Conservation (phyloP, 139 green algal species). For the Chlorella vulgaris region DNA sequence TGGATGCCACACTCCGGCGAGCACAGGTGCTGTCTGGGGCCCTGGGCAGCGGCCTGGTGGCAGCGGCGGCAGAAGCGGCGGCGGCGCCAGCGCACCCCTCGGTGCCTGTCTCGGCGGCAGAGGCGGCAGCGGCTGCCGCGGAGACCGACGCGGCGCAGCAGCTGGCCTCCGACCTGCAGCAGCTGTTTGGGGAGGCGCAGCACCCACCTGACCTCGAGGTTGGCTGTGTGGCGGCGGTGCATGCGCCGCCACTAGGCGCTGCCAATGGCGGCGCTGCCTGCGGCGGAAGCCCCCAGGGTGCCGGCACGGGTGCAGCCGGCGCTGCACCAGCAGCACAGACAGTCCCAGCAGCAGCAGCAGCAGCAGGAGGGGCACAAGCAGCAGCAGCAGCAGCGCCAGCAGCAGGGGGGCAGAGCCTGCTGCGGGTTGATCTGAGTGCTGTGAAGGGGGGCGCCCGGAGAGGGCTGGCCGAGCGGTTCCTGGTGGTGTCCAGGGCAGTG, state of each 20-base stretch:
- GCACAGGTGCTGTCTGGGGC: conserved; percentile 10
- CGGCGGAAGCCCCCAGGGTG: too few relatives aligned
- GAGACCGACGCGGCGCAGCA: neutral
- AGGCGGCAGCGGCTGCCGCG: neutral
- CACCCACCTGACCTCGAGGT: conserved; percentile 64
- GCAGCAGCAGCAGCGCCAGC: neutral
- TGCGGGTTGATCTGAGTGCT: conserved; percentile 60
- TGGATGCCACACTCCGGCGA: conserved; percentile 33
- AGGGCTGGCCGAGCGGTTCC: neutral
- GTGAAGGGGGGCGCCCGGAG: neutral
- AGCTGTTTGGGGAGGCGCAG: conserved; percentile 38
- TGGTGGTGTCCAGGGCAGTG: neutral
- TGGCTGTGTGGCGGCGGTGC: conserved; percentile 57
- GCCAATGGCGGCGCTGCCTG: too few relatives aligned
- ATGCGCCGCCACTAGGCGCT: conserved; percentile 32
- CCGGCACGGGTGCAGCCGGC: too few relatives aligned
- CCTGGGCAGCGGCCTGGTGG: neutral
- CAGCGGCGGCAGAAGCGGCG: neutral
- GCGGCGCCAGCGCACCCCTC: neutral
- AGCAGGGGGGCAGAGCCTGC: conserved; percentile 44
- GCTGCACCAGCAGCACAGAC: too few relatives aligned
- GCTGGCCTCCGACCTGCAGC: neutral
- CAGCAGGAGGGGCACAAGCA: neutral
- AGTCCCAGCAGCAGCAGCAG: neutral
- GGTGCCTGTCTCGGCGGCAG: neutral